phyloP scores from a whole-genome alignment of 2,329 filamentous ascomycete genomes.

The Elsinoe fawcettii region DNA sequence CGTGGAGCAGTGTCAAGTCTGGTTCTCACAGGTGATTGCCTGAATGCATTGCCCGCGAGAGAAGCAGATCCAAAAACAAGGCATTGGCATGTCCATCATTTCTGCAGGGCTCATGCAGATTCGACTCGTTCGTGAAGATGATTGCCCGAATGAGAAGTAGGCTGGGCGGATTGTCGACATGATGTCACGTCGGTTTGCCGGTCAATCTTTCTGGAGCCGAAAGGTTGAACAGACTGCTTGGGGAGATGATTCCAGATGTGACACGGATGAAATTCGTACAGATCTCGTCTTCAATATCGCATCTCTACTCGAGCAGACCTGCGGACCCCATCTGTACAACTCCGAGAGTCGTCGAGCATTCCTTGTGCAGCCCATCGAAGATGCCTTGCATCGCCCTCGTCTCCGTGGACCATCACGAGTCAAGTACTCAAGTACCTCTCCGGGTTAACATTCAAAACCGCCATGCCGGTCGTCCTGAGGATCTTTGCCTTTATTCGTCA shows the following conservation, averaged over 20 bases:
- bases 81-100: constrained; percentile 1
- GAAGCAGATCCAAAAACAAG: neutral
- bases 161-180: neutral
- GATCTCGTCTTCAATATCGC: neutral
- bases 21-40: constrained; percentile 7
- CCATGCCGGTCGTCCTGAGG: neutral
- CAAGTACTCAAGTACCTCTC: neutral
- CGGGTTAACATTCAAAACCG: neutral
- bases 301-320: neutral
- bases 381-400: neutral
- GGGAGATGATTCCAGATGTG: neutral
- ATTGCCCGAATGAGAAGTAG: neutral
- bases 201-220: neutral
- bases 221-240: neutral
- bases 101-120: neutral
- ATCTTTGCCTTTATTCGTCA: neutral
- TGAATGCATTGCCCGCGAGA: constrained; percentile 5
- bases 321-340: neutral
- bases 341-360: neutral
- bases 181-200: neutral
- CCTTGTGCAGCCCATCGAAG: neutral
- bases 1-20: neutral
- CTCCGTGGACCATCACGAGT: neutral
- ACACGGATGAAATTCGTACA: neutral
- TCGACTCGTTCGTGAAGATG: neutral